A percentile compares a stretch with the other conserved stretches of the same genome.
These are phyloP conservation scores for Viridothelium virens DNA, from an alignment of 495 filamentous ascomycete species.

Conservation along the genomic window DNA sequence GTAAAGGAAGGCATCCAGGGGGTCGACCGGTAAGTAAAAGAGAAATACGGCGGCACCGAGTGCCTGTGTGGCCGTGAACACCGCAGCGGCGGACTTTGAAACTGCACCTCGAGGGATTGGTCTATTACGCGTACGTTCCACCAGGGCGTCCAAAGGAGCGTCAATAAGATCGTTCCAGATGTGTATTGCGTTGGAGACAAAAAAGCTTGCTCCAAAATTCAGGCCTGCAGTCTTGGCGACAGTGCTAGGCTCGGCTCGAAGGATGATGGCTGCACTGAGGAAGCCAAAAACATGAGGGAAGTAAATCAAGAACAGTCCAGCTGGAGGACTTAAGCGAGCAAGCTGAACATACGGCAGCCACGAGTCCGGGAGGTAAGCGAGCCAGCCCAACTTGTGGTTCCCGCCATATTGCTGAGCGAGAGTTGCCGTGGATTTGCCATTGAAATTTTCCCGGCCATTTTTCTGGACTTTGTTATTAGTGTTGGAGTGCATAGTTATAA, in stretches of 20 bases:
- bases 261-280: not conserved
- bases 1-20: not conserved
- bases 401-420: not conserved
- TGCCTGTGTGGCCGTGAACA: not conserved
- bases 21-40: not conserved
- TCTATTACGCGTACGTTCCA: not conserved
- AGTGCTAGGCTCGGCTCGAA: not conserved
- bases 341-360: constrained; percentile 19
- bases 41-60: not conserved
- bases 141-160: not conserved
- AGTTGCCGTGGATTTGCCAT: not conserved
- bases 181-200: not conserved
- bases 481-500: not conserved
- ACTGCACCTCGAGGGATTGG: constrained; percentile 2
- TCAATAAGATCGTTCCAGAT: constrained; percentile 5
- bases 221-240: not conserved
- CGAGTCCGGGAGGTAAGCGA: constrained; percentile 7
- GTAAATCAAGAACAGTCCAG: constrained; percentile 12
- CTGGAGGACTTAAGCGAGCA: constrained; percentile 13
- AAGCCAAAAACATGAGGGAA: not conserved
- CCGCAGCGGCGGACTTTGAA: not conserved
- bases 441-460: not conserved
- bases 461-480: not conserved
- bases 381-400: not conserved
- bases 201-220: not conserved